Conservation (phyloP, 2,329 filamentous ascomycete species). For the Dendrostoma leiphaemia region DNA sequence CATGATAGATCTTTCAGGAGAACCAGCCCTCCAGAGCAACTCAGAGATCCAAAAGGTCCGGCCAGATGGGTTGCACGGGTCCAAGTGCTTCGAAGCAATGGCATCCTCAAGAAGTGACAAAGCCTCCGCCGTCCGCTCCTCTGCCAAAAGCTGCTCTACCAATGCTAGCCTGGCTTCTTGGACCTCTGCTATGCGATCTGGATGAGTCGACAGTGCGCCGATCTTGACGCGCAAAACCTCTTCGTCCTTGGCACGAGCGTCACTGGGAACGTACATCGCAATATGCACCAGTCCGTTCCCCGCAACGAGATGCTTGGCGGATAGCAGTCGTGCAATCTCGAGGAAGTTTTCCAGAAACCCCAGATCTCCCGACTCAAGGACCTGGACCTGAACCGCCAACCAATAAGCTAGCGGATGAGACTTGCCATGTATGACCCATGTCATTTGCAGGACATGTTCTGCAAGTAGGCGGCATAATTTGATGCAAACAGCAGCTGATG, state of each 20-base stretch:
- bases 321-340: neutral
- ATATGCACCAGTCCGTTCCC: neutral
- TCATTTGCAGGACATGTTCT: neutral
- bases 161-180: constrained; percentile 10
- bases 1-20: neutral
- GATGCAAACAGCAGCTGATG: neutral
- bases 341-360: neutral
- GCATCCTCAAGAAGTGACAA: neutral
- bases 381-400: neutral
- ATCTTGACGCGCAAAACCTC: neutral
- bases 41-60: constrained; percentile 9
- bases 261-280: neutral
- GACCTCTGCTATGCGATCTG: neutral
- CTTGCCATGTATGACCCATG: neutral
- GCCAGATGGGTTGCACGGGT: neutral
- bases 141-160: neutral
- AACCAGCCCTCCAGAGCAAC: neutral
- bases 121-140: neutral
- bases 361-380: neutral
- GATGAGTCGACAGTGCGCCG: neutral
- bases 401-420: neutral
- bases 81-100: neutral
- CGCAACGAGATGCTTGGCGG: neutral
- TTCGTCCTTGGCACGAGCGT: constrained; percentile 1
- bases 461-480: constrained; percentile 3